These are phyloP conservation scores for Discostella stelligeroides DNA, from an alignment of 108 stramenopile species.

Conservation along the genomic window DNA sequence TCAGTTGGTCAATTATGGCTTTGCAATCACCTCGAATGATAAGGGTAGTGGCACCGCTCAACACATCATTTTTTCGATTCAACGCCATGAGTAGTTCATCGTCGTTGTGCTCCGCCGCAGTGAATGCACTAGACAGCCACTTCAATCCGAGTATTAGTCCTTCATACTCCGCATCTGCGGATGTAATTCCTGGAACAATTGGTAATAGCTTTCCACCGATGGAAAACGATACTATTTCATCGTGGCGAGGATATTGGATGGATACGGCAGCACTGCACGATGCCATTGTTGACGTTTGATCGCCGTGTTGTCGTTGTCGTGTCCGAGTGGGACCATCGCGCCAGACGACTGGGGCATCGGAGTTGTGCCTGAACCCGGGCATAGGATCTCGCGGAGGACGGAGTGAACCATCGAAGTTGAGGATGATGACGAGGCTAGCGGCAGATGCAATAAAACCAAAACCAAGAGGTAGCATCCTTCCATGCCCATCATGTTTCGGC, in stretches of 20 bases:
- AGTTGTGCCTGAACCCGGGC: conserved; percentile 17
- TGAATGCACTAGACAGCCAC: conserved; percentile 15
- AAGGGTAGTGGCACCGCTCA: conserved; percentile 19
- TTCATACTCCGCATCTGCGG: conserved; percentile 73
- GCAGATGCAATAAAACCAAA: too few relatives aligned
- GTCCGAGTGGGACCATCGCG: too few relatives aligned
- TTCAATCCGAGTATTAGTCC: conserved; percentile 70
- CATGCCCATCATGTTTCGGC: too few relatives aligned
- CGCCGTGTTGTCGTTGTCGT: too few relatives aligned
- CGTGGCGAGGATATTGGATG: background rate
- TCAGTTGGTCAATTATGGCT: conserved; percentile 75
- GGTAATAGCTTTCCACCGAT: conserved; percentile 50
- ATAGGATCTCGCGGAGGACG: conserved; percentile 63
- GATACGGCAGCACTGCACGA: conserved; percentile 44
- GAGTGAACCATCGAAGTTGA: conserved; percentile 58
- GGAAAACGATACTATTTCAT: conserved; percentile 19
- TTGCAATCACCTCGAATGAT: conserved; percentile 76
- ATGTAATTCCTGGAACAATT: conserved; percentile 55
- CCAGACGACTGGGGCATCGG: too few relatives aligned
- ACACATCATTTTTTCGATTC: background rate
- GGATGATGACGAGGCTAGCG: background rate
- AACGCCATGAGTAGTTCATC: too few relatives aligned
- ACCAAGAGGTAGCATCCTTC: too few relatives aligned
- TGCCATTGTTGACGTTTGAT: conserved; percentile 28
- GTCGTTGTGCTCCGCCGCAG: too few relatives aligned